These are phyloP conservation scores for Talaromyces sp. DNA, from an alignment of 2,329 filamentous ascomycete species.

Conservation along the genomic window DNA sequence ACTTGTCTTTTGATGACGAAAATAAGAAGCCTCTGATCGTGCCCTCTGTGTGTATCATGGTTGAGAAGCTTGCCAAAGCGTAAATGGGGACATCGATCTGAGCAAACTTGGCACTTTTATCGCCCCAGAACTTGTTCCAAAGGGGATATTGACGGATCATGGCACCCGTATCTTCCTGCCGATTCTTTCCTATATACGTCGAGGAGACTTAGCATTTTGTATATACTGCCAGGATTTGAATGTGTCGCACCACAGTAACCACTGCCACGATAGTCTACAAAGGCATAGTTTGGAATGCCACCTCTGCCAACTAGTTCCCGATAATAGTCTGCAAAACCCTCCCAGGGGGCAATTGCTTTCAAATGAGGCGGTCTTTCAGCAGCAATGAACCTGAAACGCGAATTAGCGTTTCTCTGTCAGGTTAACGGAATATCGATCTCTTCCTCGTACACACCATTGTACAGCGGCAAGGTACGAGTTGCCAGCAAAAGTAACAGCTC, in stretches of 20 bases:
- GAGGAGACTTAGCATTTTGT: too few relatives aligned
- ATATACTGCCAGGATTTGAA: too few relatives aligned
- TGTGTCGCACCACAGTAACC: conserved; percentile 1
- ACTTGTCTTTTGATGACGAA: conserved; percentile 13
- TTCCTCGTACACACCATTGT: conserved; percentile 12
- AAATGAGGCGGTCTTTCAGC: conserved; percentile 6
- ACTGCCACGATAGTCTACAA: conserved; percentile 9
- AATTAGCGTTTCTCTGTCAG: too few relatives aligned
- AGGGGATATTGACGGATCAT: conserved; percentile 15
- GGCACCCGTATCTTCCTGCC: conserved; percentile 9
- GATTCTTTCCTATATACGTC: background rate
- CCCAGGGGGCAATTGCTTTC: conserved; percentile 20
- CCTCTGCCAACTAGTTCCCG: conserved; percentile 14
- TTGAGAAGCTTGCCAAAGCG: conserved; percentile 19
- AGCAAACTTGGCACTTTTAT: conserved; percentile 15
- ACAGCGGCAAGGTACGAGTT: conserved; percentile 12
- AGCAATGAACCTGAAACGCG: conserved; percentile 2
- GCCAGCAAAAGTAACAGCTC: conserved; percentile 11
- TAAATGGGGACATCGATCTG: conserved; percentile 20
- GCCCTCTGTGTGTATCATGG: conserved; percentile 17
- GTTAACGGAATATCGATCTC: too few relatives aligned
- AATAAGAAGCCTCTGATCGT: conserved; percentile 17
- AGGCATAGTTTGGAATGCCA: conserved; percentile 13
- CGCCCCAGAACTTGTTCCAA: conserved; percentile 19
- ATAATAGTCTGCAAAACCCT: conserved; percentile 15